Percentiles rank a stretch among this genome's conserved stretches.
These are phyloP conservation scores for Auriculariales sp. DNA, from an alignment of 768 basidiomycete species.

Conservation along the genomic window DNA sequence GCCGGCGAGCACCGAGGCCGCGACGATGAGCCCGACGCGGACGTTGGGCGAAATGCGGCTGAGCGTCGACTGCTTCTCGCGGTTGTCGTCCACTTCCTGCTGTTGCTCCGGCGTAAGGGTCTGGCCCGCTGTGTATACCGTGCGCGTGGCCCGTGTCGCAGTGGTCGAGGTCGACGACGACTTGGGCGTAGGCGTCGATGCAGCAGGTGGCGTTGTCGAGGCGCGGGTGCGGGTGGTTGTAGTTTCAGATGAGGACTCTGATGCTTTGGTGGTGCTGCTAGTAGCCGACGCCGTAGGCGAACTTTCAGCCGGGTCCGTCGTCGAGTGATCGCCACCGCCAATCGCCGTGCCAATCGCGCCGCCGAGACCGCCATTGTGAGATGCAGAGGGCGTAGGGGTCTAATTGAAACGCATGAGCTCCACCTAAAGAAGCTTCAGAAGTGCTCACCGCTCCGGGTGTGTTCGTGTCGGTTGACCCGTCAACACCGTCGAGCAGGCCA, in stretches of 20 bases:
- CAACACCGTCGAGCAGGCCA: slow-evolving; percentile 3
- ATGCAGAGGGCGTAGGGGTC: background rate
- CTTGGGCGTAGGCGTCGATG: slow-evolving; percentile 10
- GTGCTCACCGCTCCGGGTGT: background rate
- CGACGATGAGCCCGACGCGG: slow-evolving; percentile 49
- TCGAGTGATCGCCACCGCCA: background rate
- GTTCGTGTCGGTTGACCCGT: slow-evolving; percentile 6
- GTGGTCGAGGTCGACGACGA: slow-evolving; percentile 10
- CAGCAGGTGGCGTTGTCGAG: slow-evolving; percentile 5
- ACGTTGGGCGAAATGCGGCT: background rate
- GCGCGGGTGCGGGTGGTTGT: slow-evolving; percentile 7
- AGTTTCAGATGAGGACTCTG: slow-evolving; percentile 7
- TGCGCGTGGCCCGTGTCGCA: slow-evolving; percentile 12
- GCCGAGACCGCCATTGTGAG: background rate
- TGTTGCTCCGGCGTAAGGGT: slow-evolving; percentile 1
- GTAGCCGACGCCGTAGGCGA: background rate
- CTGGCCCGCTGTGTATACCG: background rate
- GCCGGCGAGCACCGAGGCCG: slow-evolving; percentile 54
- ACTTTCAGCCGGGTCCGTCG: background rate
- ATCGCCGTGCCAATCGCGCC: background rate
- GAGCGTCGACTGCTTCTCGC: slow-evolving; percentile 30
- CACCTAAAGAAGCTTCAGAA: no score
- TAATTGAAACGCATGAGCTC: no score
- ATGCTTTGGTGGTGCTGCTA: background rate
- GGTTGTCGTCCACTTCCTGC: slow-evolving; percentile 12